Evolutionary conservation across 176 grass and related monocot species (phyloP).

Genomic region (Ensete glaucum): DNA sequence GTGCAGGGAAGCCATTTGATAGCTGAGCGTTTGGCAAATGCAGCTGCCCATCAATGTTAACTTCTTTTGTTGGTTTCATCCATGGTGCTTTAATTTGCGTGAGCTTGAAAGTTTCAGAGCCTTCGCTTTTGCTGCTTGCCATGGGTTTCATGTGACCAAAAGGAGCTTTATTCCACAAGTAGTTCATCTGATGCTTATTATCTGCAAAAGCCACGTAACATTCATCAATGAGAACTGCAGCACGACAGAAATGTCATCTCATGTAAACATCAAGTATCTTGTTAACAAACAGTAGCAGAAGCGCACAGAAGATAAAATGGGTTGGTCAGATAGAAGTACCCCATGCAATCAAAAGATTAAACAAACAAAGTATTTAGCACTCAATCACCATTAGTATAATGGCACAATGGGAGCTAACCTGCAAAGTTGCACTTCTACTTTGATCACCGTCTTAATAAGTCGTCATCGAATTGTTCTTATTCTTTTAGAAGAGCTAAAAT

Average conservation of each 20-base stretch:
- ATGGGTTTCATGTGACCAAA: conserved; percentile 48
- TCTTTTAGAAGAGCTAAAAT: no score
- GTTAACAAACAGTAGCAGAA: no score
- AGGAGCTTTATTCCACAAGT: conserved; percentile 50
- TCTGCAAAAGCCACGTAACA: conserved; percentile 37
- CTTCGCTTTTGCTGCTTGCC: conserved; percentile 50
- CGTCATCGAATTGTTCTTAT: no score
- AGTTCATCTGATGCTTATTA: conserved; percentile 48
- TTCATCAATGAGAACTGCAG: not conserved
- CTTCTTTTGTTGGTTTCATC: conserved; percentile 45
- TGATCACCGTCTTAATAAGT: no score
- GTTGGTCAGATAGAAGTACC: no score
- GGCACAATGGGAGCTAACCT: no score
- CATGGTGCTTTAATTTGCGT: conserved; percentile 27
- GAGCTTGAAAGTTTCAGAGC: conserved; percentile 48
- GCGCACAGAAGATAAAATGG: no score
- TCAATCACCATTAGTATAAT: no score
- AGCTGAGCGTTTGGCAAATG: conserved; percentile 11
- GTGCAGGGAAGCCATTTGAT: conserved; percentile 5
- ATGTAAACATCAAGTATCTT: not conserved
- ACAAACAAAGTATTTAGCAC: no score
- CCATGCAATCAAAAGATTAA: no score
- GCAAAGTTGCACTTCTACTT: no score
- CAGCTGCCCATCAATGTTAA: conserved; percentile 34
- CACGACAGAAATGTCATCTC: not conserved